Base-by-base conservation (phyloP, 1,284 basidiomycete species). In the Coniferiporia weirii region DNA sequence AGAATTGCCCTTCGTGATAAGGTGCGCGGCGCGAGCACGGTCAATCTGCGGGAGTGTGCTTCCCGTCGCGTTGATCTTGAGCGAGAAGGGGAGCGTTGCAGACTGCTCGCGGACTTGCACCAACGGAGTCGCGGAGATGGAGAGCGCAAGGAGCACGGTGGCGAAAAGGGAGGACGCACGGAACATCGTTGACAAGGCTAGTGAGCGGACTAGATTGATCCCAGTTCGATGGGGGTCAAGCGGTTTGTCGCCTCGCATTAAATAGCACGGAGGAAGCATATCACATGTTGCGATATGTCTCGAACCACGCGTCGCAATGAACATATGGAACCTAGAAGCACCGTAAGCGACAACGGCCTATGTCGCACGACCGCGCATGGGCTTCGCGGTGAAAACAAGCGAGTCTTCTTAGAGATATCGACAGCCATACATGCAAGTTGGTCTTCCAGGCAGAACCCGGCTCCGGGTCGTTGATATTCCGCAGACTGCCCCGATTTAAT, bases 31-130 rank as follows among this genome's bases (percentile, higher is more conserved):
- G 17, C 61, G 54, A 22, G 61, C 59, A 22, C 59, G 61, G 36
- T 63, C 61, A n/a, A 58, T 48, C n/a, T 63, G 59, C 9, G 56
- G 45, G 20, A 63, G 50, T 5, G 49, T 63, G 20, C 40, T 43
- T 27, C 55, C 59, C n/a, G 20, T 44, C 2, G 59, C 19, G 32
- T 60, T 63, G 32, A 62, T 0, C 32, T 38, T 34, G n/a, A 46
- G 13, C 10, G 59, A 27, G 35, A 64, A 56, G 6, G 58, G 47
- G 27, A 64, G 44, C 9, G 46, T 22, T 3, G 53, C 45, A 19
- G 12, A 17, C 13, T 51, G 45, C 20, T 61, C 46, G 13, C 45
- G 55, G 12, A 61, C 35, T 27, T 45, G 52, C 48, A 58, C 54
- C 12, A 27, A 34, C 1, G 58, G 57, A 10, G 35, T 35, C 27